Evolutionary conservation across 192 early-diverging fungal species (phyloP).

Genomic region (Pilaira anomala): DNA sequence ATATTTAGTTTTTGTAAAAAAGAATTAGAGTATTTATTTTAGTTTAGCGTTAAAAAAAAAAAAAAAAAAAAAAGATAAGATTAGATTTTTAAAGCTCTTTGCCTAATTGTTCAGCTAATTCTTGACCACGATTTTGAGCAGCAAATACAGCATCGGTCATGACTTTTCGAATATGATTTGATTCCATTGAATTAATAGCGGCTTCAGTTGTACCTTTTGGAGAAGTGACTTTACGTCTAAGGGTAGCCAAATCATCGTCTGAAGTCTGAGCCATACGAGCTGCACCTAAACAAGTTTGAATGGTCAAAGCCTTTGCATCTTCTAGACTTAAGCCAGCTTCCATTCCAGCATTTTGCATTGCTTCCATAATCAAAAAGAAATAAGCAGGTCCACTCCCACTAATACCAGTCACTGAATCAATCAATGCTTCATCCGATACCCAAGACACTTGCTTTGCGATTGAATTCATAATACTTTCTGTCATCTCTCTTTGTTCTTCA

Average conservation of each 20-base stretch:
- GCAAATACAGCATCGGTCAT: constrained; percentile 59
- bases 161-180: constrained; percentile 48
- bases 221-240: constrained; percentile 86
- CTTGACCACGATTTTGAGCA: constrained; percentile 65
- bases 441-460: constrained; percentile 82
- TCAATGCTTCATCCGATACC: constrained; percentile 70
- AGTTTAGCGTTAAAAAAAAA: no score
- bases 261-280: constrained; percentile 78
- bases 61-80: no score
- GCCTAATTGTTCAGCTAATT: constrained; percentile 62
- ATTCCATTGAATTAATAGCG: constrained; percentile 75
- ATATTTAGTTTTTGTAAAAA: no score
- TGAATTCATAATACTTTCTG: constrained; percentile 66
- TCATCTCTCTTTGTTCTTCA: constrained; percentile 56
- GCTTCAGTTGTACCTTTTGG: constrained; percentile 95
- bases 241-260: constrained; percentile 63
- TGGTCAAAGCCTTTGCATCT: constrained; percentile 73
- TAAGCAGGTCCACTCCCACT: constrained; percentile 95
- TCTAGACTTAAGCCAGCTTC: constrained; percentile 70
- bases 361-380: constrained; percentile 91
- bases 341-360: constrained; percentile 77
- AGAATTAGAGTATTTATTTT: no score
- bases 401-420: constrained; percentile 88
- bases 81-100: constrained; percentile 22
- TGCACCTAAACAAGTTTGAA: constrained; percentile 91